Base-by-base conservation (phyloP, 2,329 filamentous ascomycete genomes). In the Colletotrichum somersetense region DNA sequence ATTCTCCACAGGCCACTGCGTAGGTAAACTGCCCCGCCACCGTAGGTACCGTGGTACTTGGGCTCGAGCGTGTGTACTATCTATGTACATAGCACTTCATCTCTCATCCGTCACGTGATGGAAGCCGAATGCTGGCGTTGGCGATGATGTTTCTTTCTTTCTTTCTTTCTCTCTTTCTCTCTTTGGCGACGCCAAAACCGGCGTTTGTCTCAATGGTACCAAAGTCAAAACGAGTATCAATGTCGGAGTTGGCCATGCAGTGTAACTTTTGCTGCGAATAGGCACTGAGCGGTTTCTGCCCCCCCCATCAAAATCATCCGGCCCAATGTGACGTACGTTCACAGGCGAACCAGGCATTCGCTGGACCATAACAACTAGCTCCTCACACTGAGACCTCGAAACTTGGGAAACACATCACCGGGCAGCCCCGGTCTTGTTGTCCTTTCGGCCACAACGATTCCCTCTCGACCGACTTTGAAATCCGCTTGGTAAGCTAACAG, bases 31-130 rank as follows among this genome's bases (percentile, higher is more conserved):
- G 42, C 59, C 59, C 59, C 59, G 48, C 69, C 55, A 56, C 44
- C 7, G 38, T 44, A 20, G 14, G 14, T 18, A 42, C 2, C 11
- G 3, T 12, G 38, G 38, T 18, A 38, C 35, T 11, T 38, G 11
- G 68, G 65, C 53, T 52, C 42, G 30, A 30, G 30, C 30, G 64
- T 71, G 64, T 67, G 57, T 58, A 62, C 14, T 26, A 26, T 3
- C 12, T 42, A 42, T 3, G 16, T 44, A 44, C 42, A 6, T 44
- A 44, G 42, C 42, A 5, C 63, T 46, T 67, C 23, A 4, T 20
- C 12, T 42, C 14, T 3, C 0, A 16, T 1, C 20, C 7, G 2
- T 38, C 58, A 71, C 64, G 69, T 71, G 64, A 71, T 33, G 10
- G 2, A 16, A 12, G 1, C 35, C 10, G 18, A 38, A 7, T 16